Conservation (phyloP, 106 monocot species). For the Dendrobium nobile region DNA sequence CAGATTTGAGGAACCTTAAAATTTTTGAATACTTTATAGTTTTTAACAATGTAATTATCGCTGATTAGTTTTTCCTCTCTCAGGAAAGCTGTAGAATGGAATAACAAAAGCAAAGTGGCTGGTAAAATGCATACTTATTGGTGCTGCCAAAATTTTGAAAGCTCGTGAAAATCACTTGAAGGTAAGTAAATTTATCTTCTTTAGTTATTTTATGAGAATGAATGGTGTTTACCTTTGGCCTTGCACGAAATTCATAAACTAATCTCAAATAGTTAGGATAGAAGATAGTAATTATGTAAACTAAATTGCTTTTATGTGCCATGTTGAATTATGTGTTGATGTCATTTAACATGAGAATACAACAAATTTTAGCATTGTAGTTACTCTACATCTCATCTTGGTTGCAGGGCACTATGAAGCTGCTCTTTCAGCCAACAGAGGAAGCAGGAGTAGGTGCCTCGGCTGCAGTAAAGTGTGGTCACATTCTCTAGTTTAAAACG, state of each 20-base stretch:
- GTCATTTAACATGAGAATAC: too few relatives aligned
- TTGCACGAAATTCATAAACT: too few relatives aligned
- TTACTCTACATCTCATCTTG: background rate
- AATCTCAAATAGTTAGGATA: too few relatives aligned
- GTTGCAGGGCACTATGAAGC: conserved; percentile 72
- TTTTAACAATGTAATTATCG: too few relatives aligned
- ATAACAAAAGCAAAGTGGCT: conserved; percentile 42
- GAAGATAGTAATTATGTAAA: too few relatives aligned
- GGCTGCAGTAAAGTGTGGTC: too few relatives aligned
- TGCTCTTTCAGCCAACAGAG: conserved; percentile 88
- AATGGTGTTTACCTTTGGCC: background rate
- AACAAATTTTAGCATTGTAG: too few relatives aligned
- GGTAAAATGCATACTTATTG: conserved; percentile 69
- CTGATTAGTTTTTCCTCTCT: background rate
- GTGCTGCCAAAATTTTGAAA: conserved; percentile 48
- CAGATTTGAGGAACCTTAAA: too few relatives aligned
- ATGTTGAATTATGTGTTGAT: too few relatives aligned
- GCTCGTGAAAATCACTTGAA: conserved; percentile 31
- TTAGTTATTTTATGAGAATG: background rate
- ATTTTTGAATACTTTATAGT: too few relatives aligned
- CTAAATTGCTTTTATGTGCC: too few relatives aligned
- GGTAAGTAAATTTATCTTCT: conserved; percentile 16
- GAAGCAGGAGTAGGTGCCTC: conserved; percentile 74
- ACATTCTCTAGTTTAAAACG: too few relatives aligned
- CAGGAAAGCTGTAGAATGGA: conserved; percentile 57